A percentile compares a stretch with the other conserved stretches of the same genome.
phyloP scores from a whole-genome alignment of 2,329 filamentous ascomycete genomes.

The Pseudopithomyces maydicus region DNA sequence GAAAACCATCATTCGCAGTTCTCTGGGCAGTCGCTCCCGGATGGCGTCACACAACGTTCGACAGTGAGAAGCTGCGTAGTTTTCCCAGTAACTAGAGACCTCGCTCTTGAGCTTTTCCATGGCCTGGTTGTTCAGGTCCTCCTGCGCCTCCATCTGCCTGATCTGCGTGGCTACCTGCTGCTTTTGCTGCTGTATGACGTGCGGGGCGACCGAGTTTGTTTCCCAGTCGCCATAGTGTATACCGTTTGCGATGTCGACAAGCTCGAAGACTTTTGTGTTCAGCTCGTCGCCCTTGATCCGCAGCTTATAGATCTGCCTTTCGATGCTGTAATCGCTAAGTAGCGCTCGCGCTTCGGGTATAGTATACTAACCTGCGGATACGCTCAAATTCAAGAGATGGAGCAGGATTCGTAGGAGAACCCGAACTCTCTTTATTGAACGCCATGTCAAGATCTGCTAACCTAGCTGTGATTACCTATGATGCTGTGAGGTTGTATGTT shows the following conservation, averaged over 20 bases:
- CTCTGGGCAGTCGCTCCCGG: neutral
- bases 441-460: too few relatives aligned
- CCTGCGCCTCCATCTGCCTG: neutral
- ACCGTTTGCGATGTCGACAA: neutral
- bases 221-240: neutral
- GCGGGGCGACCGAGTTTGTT: neutral
- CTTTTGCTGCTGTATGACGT: neutral
- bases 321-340: neutral
- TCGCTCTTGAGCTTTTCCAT: neutral
- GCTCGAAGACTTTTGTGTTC: neutral
- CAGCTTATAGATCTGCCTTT: neutral
- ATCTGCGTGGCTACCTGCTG: neutral
- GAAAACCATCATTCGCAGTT: neutral
- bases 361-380: neutral
- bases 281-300: neutral
- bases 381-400: slow-evolving; percentile 2
- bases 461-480: too few relatives aligned
- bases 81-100: neutral
- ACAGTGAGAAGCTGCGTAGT: neutral
- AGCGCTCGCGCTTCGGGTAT: too few relatives aligned
- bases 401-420: too few relatives aligned
- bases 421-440: too few relatives aligned
- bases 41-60: neutral
- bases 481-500: too few relatives aligned
- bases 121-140: neutral